A percentile compares a stretch with the other conserved stretches of the same genome.
phyloP scores from a whole-genome alignment of 2,329 filamentous ascomycete genomes.

The Aspergillus oerlinghausenensis region DNA sequence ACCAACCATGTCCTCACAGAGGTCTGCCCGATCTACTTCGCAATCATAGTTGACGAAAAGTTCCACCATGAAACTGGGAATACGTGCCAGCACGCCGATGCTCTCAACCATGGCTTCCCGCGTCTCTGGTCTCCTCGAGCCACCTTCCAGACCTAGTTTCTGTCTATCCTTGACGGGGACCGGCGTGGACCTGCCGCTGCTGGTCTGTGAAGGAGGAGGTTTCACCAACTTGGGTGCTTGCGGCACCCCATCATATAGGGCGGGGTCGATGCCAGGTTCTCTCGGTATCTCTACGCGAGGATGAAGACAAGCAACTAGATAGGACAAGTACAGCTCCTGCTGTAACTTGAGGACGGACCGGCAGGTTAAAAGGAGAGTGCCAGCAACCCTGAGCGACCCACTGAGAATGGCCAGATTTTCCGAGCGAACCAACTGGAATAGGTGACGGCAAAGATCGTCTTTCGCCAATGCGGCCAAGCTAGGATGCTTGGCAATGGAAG shows the following conservation, averaged over 20 bases:
- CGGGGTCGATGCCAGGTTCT: conserved; percentile 84
- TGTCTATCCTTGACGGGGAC: conserved; percentile 89
- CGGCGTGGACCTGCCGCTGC: conserved; percentile 81
- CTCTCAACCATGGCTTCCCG: conserved; percentile 98
- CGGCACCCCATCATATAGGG: conserved; percentile 87
- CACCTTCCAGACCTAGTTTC: conserved; percentile 87
- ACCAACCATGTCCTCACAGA: conserved; percentile 94
- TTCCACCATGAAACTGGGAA: conserved; percentile 92
- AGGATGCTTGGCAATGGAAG: conserved; percentile 89
- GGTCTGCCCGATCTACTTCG: conserved; percentile 80
- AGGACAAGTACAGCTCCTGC: conserved; percentile 92
- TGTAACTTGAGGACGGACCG: conserved; percentile 87
- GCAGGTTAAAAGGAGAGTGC: conserved; percentile 86
- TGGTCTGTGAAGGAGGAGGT: conserved; percentile 65
- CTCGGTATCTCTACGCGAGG: conserved; percentile 90
- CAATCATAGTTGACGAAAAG: conserved; percentile 98
- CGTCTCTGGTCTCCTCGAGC: conserved; percentile 86
- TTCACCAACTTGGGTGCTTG: conserved; percentile 85
- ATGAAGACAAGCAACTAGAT: conserved; percentile 88
- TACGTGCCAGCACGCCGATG: conserved; percentile 82
- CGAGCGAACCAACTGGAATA: conserved; percentile 93
- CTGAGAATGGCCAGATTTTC: conserved; percentile 95
- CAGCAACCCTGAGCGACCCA: conserved; percentile 85
- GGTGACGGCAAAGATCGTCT: conserved; percentile 85
- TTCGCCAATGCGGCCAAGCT: conserved; percentile 82